phyloP scores from a whole-genome alignment of 2,329 filamentous ascomycete species.

The Monilinia aucupariae region DNA sequence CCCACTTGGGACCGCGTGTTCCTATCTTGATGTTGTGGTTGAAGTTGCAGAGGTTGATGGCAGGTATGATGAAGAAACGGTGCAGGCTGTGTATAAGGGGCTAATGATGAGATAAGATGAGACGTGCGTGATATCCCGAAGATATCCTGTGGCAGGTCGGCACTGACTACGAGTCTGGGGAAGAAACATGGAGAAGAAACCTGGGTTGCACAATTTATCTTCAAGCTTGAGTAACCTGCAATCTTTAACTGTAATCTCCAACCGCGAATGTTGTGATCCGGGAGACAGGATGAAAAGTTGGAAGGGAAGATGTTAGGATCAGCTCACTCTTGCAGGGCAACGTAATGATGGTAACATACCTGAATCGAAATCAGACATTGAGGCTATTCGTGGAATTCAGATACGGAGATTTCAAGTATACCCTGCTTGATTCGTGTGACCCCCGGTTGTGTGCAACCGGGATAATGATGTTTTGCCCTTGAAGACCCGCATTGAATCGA shows the following conservation, averaged over 20 bases:
- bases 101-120: not conserved
- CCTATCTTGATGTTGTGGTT: not conserved
- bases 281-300: not conserved
- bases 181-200: not conserved
- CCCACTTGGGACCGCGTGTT: not conserved
- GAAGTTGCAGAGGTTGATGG: not conserved
- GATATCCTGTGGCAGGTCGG: not conserved
- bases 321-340: not conserved
- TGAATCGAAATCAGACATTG: not conserved
- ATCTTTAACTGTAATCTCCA: not conserved
- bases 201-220: not conserved
- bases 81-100: not conserved
- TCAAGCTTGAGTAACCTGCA: not conserved
- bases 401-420: not conserved
- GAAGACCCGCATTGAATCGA: not conserved
- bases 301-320: not conserved
- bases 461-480: not conserved
- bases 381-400: not conserved
- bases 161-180: not conserved
- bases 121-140: not conserved
- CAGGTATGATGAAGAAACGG: not conserved
- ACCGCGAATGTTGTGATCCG: not conserved
- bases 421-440: not conserved
- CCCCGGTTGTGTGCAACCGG: not conserved
- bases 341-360: not conserved